Evolutionary conservation across 352 stramenopile species (phyloP).

Genomic region (Thalassiosira exigua): DNA sequence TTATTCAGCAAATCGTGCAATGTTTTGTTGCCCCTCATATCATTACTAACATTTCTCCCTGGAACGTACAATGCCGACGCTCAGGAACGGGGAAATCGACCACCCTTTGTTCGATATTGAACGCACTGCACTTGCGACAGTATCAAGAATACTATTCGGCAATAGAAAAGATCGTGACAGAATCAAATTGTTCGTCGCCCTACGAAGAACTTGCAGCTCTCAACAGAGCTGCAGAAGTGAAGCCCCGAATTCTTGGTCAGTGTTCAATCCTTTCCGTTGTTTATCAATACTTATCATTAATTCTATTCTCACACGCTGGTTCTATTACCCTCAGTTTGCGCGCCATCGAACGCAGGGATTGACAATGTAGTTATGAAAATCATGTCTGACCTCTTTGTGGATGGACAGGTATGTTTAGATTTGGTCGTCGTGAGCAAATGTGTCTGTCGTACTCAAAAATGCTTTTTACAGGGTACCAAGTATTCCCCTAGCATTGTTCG

Average conservation of each 20-base stretch:
- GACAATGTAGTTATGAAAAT: constrained; percentile 93
- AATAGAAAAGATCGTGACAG: constrained; percentile 51
- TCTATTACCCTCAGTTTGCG: too few relatives aligned
- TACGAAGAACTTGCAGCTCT: constrained; percentile 44
- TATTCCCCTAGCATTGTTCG: constrained; percentile 92
- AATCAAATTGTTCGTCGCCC: constrained; percentile 25
- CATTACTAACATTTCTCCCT: neutral
- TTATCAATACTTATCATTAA: too few relatives aligned
- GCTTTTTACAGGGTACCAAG: constrained; percentile 83
- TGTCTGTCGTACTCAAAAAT: too few relatives aligned
- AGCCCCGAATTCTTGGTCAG: constrained; percentile 63
- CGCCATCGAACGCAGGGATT: constrained; percentile 91
- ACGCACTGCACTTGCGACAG: constrained; percentile 68
- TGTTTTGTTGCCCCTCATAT: too few relatives aligned
- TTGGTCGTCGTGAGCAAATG: too few relatives aligned
- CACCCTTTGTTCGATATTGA: constrained; percentile 68
- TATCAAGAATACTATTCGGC: constrained; percentile 62
- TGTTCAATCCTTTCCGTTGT: too few relatives aligned
- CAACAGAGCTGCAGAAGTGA: constrained; percentile 35
- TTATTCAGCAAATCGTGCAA: neutral
- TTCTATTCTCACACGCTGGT: too few relatives aligned
- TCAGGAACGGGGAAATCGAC: constrained; percentile 68
- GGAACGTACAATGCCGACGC: neutral
- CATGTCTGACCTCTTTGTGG: constrained; percentile 90
- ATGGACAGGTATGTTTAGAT: too few relatives aligned